phyloP scores from a whole-genome alignment of 2,329 filamentous ascomycete genomes.

The Arthrobotrys entomopaga region DNA sequence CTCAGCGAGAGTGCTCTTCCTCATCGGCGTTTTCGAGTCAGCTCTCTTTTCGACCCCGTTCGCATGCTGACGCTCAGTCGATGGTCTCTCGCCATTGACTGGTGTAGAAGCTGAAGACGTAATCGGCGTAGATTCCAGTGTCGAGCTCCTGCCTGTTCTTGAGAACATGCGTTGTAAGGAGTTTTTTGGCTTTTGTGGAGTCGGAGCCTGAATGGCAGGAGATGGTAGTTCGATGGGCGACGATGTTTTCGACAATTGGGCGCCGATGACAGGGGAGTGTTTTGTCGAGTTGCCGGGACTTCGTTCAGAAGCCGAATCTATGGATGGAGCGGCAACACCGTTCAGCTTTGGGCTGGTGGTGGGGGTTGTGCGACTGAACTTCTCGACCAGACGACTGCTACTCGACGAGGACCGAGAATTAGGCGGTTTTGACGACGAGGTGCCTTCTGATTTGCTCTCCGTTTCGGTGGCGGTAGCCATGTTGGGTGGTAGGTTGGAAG shows the following conservation, averaged over 20 bases:
- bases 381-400: conserved; percentile 48
- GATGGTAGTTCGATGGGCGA: conserved; percentile 52
- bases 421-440: conserved; percentile 51
- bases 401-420: conserved; percentile 51
- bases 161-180: conserved; percentile 53
- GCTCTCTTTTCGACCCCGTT: conserved; percentile 31
- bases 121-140: conserved; percentile 8
- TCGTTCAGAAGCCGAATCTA: conserved; percentile 43
- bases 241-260: conserved; percentile 50
- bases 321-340: conserved; percentile 22
- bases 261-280: conserved; percentile 47
- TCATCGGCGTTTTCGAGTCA: conserved; percentile 24
- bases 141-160: conserved; percentile 33
- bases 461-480: conserved; percentile 50
- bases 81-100: conserved; percentile 45
- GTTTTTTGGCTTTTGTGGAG: conserved; percentile 43
- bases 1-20: conserved; percentile 43
- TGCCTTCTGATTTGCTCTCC: conserved; percentile 43
- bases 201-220: conserved; percentile 42
- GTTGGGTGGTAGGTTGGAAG: not conserved
- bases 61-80: conserved; percentile 28
- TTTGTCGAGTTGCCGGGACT: conserved; percentile 45
- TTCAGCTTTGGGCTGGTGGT: conserved; percentile 50
- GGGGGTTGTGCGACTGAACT: conserved; percentile 46
- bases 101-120: conserved; percentile 25